Percentiles rank a stretch among this genome's conserved stretches.
Evolutionary conservation across 2,329 filamentous ascomycete genomes (phyloP).

Genomic region (Blastomyces silverae): DNA sequence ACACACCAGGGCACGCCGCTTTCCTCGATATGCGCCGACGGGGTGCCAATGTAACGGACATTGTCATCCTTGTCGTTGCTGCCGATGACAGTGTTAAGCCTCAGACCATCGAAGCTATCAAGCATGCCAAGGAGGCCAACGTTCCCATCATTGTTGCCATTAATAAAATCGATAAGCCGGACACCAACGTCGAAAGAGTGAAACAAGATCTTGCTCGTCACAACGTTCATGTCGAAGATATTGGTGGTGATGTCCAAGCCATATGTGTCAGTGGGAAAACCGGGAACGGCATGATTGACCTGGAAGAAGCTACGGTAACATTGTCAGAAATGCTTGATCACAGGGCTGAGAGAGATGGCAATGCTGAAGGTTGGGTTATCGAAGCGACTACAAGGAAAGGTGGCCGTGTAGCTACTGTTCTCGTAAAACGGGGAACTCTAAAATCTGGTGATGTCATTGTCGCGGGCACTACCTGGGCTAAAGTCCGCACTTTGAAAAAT

Average conservation of each 20-base stretch:
- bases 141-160: conserved; percentile 97
- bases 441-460: conserved; percentile 74
- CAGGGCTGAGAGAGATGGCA: conserved; percentile 67
- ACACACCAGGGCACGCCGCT: conserved; percentile 92
- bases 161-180: conserved; percentile 91
- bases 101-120: conserved; percentile 91
- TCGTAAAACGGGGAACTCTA: conserved; percentile 82
- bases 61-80: conserved; percentile 90
- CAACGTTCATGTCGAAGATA: conserved; percentile 89
- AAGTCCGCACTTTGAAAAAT: conserved; percentile 75
- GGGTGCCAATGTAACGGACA: conserved; percentile 92
- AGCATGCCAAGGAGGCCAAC: conserved; percentile 77
- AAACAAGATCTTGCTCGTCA: conserved; percentile 79
- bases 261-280: conserved; percentile 91
- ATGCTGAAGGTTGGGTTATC: conserved; percentile 86
- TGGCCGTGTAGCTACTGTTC: conserved; percentile 79
- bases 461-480: conserved; percentile 81
- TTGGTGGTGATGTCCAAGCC: conserved; percentile 86
- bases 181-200: conserved; percentile 71
- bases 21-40: conserved; percentile 94
- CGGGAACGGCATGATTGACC: conserved; percentile 78
- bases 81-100: conserved; percentile 97
- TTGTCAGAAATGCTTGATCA: conserved; percentile 87
- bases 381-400: conserved; percentile 81
- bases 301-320: conserved; percentile 84